Conservation (phyloP, 495 filamentous ascomycete species). For the Rhizodiscina lignyota region DNA sequence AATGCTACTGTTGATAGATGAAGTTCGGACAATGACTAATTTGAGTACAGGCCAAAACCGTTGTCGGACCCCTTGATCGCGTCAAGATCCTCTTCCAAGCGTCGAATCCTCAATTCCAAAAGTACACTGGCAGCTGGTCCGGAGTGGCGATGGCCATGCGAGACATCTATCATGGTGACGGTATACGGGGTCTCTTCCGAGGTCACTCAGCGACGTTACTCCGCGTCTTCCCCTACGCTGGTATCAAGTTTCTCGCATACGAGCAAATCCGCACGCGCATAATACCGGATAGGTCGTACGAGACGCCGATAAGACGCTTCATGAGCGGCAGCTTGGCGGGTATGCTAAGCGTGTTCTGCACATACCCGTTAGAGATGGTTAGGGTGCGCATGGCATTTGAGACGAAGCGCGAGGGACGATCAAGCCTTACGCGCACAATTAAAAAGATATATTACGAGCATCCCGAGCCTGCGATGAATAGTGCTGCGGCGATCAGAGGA, state of each 20-base stretch:
- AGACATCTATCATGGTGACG: constrained; percentile 66
- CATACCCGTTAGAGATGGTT: constrained; percentile 86
- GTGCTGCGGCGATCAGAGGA: constrained; percentile 7
- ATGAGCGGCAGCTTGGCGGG: constrained; percentile 69
- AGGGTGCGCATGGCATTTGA: constrained; percentile 89
- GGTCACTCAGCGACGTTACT: constrained; percentile 89
- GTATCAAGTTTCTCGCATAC: constrained; percentile 94
- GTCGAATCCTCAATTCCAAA: constrained; percentile 79
- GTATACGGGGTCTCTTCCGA: constrained; percentile 61
- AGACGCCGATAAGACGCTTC: constrained; percentile 65
- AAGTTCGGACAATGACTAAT: not conserved
- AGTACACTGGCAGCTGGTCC: constrained; percentile 77
- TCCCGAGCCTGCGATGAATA: constrained; percentile 16
- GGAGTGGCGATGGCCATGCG: constrained; percentile 62
- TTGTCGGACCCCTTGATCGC: constrained; percentile 88
- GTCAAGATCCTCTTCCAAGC: constrained; percentile 99
- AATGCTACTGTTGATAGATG: not conserved
- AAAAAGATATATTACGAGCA: constrained; percentile 71
- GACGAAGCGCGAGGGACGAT: constrained; percentile 50
- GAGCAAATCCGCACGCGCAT: constrained; percentile 74
- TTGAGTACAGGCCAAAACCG: constrained; percentile 63
- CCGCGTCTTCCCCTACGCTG: constrained; percentile 92
- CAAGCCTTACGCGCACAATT: constrained; percentile 55
- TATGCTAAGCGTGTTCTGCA: constrained; percentile 80
- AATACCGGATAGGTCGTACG: constrained; percentile 52